A percentile compares a stretch with the other conserved stretches of the same genome.
Conservation (phyloP, 257 asterid species). For the Ligustrum vulgare region DNA sequence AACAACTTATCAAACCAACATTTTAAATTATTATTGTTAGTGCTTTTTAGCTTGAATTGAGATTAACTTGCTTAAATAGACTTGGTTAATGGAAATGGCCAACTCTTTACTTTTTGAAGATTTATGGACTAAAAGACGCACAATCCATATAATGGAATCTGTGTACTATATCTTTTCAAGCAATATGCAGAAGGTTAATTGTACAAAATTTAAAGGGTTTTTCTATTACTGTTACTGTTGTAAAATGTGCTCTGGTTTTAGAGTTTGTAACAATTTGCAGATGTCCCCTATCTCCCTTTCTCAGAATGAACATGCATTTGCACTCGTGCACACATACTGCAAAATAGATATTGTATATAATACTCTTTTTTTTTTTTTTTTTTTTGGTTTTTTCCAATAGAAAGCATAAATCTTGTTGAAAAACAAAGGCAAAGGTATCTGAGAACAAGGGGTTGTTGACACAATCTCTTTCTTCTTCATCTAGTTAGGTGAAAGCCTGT, state of each 20-base stretch:
- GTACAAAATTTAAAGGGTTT: background rate
- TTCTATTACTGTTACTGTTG: background rate
- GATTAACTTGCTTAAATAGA: background rate
- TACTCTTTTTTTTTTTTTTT: too few species aligned
- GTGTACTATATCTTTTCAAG: background rate
- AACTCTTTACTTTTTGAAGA: background rate
- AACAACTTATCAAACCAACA: background rate
- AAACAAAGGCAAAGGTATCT: too few species aligned
- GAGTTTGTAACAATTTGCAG: background rate
- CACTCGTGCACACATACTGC: background rate
- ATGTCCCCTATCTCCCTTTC: background rate
- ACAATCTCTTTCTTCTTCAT: background rate
- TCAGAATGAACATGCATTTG: background rate
- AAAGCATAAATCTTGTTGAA: background rate
- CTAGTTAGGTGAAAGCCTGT: background rate
- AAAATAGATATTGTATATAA: too few species aligned
- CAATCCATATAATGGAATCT: background rate
- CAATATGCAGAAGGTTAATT: background rate
- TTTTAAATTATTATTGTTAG: background rate
- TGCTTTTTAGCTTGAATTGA: background rate
- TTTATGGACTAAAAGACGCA: background rate
- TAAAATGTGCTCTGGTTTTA: background rate
- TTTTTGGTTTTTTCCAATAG: too few species aligned
- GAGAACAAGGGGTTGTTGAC: background rate
- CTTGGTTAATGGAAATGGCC: background rate